phyloP scores from a whole-genome alignment of 108 stramenopile species.

The Parmales sp. region DNA sequence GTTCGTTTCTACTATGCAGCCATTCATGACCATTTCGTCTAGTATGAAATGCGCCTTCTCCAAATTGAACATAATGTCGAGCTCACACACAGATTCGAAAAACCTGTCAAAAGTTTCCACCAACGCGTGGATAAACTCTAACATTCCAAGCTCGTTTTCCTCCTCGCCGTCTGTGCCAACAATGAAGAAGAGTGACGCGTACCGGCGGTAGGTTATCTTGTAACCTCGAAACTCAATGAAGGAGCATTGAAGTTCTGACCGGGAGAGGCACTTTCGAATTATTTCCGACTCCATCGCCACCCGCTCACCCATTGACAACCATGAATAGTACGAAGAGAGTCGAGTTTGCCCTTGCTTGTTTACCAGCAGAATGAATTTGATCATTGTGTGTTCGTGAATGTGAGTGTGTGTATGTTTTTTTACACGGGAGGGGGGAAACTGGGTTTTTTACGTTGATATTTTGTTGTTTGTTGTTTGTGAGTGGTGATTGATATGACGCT shows the following conservation, averaged over 20 bases:
- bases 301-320: slow-evolving; percentile 78
- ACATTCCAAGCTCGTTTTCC: slow-evolving; percentile 86
- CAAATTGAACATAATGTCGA: slow-evolving; percentile 95
- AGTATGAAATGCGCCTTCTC: slow-evolving; percentile 90
- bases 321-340: slow-evolving; percentile 84
- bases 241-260: slow-evolving; percentile 83
- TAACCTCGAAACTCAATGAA: slow-evolving; percentile 90
- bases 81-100: slow-evolving; percentile 73
- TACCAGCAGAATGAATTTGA: slow-evolving; percentile 35
- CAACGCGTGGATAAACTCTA: slow-evolving; percentile 89
- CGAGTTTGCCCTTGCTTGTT: slow-evolving; percentile 70
- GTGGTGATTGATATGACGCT: too few species aligned
- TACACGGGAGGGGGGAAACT: too few species aligned
- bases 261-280: slow-evolving; percentile 80
- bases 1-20: slow-evolving; percentile 81
- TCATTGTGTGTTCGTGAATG: too few species aligned
- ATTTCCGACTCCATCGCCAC: slow-evolving; percentile 86
- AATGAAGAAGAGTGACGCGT: slow-evolving; percentile 91
- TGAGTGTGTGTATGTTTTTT: too few species aligned
- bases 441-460: too few species aligned
- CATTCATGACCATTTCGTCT: slow-evolving; percentile 93
- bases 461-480: too few species aligned
- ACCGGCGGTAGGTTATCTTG: slow-evolving; percentile 86
- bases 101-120: slow-evolving; percentile 85
- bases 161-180: slow-evolving; percentile 77